A percentile compares a stretch with the other conserved stretches of the same genome.
Evolutionary conservation across 2,329 filamentous ascomycete species (phyloP).

Genomic region (Mollisiaceae sp.): DNA sequence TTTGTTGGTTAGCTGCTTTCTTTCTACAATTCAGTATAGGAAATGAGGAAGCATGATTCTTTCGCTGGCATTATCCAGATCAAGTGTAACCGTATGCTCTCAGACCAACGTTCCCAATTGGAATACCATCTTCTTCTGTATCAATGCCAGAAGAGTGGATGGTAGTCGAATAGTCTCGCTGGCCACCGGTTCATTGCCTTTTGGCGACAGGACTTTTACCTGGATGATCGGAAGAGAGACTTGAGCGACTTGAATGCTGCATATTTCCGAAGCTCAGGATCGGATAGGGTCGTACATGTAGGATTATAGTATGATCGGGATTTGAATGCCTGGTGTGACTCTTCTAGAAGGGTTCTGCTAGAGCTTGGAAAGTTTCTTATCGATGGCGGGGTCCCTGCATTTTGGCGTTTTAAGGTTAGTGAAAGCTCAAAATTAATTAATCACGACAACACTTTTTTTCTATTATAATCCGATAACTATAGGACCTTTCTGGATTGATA

Average conservation of each 20-base stretch:
- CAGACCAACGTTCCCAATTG: conserved; percentile 54
- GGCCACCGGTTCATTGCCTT: conserved; percentile 38
- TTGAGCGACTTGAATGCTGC: conserved; percentile 33
- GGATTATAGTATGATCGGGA: conserved; percentile 2
- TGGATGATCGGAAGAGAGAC: conserved; percentile 26
- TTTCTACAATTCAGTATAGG: background rate
- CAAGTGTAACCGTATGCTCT: conserved; percentile 95
- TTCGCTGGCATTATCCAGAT: conserved; percentile 99
- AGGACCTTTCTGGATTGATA: background rate
- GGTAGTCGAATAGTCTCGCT: conserved; percentile 15
- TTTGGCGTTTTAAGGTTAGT: background rate
- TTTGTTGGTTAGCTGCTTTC: conserved; percentile 27
- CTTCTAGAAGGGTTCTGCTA: background rate
- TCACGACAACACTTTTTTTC: background rate
- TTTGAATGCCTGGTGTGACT: conserved; percentile 6
- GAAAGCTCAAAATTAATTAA: background rate
- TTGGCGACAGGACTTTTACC: conserved; percentile 34
- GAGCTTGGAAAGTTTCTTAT: conserved; percentile 9
- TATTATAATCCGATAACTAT: background rate
- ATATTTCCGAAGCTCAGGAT: conserved; percentile 21
- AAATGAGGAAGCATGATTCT: conserved; percentile 76
- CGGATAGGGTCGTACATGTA: conserved; percentile 28
- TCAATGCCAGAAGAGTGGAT: conserved; percentile 21
- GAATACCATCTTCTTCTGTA: conserved; percentile 22
- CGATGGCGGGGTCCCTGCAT: conserved; percentile 2